Evolutionary conservation across 192 early-diverging fungal genomes (phyloP).

Genomic region (Spinellus fusiger): DNA sequence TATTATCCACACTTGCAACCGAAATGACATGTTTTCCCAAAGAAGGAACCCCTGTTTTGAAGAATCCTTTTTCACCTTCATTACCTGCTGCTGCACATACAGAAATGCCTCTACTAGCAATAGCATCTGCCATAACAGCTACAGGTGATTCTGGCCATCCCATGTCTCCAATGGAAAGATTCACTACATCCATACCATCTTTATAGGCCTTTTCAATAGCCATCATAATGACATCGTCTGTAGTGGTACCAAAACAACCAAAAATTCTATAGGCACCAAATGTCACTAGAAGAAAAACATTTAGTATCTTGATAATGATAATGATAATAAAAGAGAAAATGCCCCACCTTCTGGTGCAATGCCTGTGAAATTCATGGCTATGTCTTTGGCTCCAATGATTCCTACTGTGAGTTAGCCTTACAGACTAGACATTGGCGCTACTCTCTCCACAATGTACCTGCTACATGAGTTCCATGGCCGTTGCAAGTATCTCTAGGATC

Average conservation of each 20-base stretch:
- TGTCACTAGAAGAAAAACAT: slow-evolving; percentile 32
- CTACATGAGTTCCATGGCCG: slow-evolving; percentile 48
- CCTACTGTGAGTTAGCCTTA: slow-evolving; percentile 51
- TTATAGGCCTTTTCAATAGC: slow-evolving; percentile 44
- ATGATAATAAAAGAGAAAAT: not conserved
- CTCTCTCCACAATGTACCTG: slow-evolving; percentile 29
- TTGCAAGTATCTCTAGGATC: slow-evolving; percentile 45
- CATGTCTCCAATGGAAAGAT: slow-evolving; percentile 55
- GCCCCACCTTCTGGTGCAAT: slow-evolving; percentile 70
- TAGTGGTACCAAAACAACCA: slow-evolving; percentile 41
- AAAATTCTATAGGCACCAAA: slow-evolving; percentile 63
- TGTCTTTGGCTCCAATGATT: slow-evolving; percentile 68
- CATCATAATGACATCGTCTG: slow-evolving; percentile 50
- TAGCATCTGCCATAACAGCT: slow-evolving; percentile 35
- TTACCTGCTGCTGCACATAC: slow-evolving; percentile 73
- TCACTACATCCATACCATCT: slow-evolving; percentile 55
- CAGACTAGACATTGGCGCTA: not conserved
- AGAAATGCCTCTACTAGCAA: slow-evolving; percentile 45
- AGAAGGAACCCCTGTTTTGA: slow-evolving; percentile 44
- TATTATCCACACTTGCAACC: slow-evolving; percentile 55
- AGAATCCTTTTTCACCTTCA: slow-evolving; percentile 56
- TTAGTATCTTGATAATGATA: not conserved
- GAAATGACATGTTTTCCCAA: slow-evolving; percentile 46
- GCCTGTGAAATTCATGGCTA: slow-evolving; percentile 49
- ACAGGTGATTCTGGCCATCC: slow-evolving; percentile 50